These are phyloP conservation scores for Syncephalis fuscata DNA, from an alignment of 371 early-diverging fungal genomes.

Conservation along the genomic window DNA sequence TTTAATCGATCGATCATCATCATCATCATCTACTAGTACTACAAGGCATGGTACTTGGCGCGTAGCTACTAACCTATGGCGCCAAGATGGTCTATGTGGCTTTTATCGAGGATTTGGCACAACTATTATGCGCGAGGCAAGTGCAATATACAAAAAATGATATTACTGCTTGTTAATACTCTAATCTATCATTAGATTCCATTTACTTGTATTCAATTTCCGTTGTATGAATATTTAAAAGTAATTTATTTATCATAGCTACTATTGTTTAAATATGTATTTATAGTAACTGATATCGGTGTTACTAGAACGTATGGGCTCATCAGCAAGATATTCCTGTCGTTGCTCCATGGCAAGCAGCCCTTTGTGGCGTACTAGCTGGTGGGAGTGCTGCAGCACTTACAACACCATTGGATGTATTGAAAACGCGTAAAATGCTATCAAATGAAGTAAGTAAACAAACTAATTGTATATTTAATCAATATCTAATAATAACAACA, in stretches of 20 bases:
- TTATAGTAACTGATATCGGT: background rate
- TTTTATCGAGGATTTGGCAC: slow-evolving; percentile 86
- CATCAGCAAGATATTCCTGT: slow-evolving; percentile 12
- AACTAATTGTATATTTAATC: background rate
- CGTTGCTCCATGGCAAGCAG: slow-evolving; percentile 69
- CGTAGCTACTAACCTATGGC: slow-evolving; percentile 4
- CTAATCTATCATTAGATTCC: too few species aligned
- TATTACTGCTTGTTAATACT: background rate
- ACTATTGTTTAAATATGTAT: background rate
- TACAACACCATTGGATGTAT: slow-evolving; percentile 89
- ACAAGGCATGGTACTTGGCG: background rate
- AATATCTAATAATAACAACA: too few species aligned
- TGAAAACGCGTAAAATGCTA: slow-evolving; percentile 83
- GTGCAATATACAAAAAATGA: background rate
- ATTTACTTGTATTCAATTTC: slow-evolving; percentile 92
- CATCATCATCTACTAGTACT: slow-evolving; percentile 39
- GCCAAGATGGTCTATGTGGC: slow-evolving; percentile 60
- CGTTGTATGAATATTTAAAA: slow-evolving; percentile 85
- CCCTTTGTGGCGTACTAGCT: slow-evolving; percentile 74
- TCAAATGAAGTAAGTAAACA: slow-evolving; percentile 17
- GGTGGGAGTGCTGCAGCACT: slow-evolving; percentile 80
- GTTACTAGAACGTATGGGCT: background rate
- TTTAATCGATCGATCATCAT: slow-evolving; percentile 30
- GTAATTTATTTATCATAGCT: slow-evolving; percentile 9
- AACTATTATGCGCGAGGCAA: slow-evolving; percentile 69